Percentiles rank a stretch among this genome's conserved stretches.
phyloP scores from a whole-genome alignment of 1,139 yeast genomes.

The Blastobotrys apis region DNA sequence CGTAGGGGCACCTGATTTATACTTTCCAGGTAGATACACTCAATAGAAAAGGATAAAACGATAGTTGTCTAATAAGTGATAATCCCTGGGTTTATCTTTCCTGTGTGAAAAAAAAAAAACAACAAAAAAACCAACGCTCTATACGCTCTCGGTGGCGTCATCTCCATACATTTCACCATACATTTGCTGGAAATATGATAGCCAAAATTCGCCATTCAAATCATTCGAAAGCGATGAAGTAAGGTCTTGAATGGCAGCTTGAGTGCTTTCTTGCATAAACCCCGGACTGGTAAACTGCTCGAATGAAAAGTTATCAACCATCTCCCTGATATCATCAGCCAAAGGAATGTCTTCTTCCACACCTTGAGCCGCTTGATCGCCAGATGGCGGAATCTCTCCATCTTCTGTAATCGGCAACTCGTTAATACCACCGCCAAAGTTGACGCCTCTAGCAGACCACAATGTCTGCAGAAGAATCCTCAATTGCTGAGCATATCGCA shows the following conservation, averaged over 20 bases:
- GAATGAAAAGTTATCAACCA: background rate
- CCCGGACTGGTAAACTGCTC: background rate
- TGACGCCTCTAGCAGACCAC: conserved; percentile 4
- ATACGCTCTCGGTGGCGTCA: background rate
- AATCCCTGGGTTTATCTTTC: no score
- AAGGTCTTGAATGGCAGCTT: background rate
- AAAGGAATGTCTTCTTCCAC: background rate
- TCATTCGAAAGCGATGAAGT: background rate
- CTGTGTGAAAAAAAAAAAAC: no score
- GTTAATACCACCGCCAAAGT: background rate
- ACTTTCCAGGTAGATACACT: no score
- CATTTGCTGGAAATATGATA: background rate
- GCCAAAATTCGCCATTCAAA: conserved; percentile 1
- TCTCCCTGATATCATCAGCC: conserved; percentile 1
- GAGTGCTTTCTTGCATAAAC: background rate
- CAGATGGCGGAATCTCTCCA: background rate
- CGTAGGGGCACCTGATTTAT: no score
- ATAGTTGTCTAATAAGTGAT: no score
- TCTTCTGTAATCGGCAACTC: no score
- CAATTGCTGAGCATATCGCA: conserved; percentile 4
- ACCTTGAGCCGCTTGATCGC: background rate
- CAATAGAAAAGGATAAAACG: no score
- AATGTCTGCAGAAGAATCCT: background rate
- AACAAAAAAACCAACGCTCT: no score
- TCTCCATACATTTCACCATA: background rate